Percentiles rank a stretch among this genome's conserved stretches.
phyloP scores from a whole-genome alignment of 805 yeast genomes.

The Brettanomyces custersianus region DNA sequence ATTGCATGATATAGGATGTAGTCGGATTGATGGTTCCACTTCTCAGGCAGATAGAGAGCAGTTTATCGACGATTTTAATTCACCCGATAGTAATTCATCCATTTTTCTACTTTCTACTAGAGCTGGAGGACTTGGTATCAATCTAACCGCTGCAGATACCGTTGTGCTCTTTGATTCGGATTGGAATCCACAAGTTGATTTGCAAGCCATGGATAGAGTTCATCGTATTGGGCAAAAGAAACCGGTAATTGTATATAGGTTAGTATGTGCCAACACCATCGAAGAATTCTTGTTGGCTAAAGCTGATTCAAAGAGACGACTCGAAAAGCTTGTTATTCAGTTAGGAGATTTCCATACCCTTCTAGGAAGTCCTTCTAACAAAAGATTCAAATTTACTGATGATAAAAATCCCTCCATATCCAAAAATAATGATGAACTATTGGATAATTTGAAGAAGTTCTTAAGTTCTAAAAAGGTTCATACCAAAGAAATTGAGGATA shows the following conservation, averaged over 20 bases:
- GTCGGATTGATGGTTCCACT: slow-evolving; percentile 73
- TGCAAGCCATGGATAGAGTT: slow-evolving; percentile 93
- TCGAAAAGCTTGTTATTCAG: slow-evolving; percentile 70
- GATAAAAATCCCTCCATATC: slow-evolving; percentile 4
- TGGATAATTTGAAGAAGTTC: slow-evolving; percentile 30
- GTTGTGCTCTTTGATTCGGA: slow-evolving; percentile 88
- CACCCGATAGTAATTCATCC: slow-evolving; percentile 23
- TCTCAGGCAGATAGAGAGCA: slow-evolving; percentile 56
- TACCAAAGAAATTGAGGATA: slow-evolving; percentile 14
- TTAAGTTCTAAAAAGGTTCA: slow-evolving; percentile 29
- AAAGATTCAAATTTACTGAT: slow-evolving; percentile 5
- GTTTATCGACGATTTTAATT: slow-evolving; percentile 47
- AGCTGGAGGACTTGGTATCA: slow-evolving; percentile 92
- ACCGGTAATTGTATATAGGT: slow-evolving; percentile 76
- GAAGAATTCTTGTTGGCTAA: slow-evolving; percentile 75
- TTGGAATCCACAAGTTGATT: slow-evolving; percentile 96
- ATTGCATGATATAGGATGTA: slow-evolving; percentile 32
- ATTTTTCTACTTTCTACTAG: slow-evolving; percentile 80
- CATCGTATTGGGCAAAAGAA: slow-evolving; percentile 86
- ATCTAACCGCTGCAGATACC: slow-evolving; percentile 78
- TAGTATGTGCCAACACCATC: slow-evolving; percentile 68
- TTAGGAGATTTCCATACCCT: slow-evolving; percentile 47
- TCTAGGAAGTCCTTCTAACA: slow-evolving; percentile 6
- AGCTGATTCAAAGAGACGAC: slow-evolving; percentile 70
- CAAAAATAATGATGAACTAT: slow-evolving; percentile 9